These are phyloP conservation scores for Sugiyamaella americana DNA, from an alignment of 805 yeast genomes.

Conservation along the genomic window DNA sequence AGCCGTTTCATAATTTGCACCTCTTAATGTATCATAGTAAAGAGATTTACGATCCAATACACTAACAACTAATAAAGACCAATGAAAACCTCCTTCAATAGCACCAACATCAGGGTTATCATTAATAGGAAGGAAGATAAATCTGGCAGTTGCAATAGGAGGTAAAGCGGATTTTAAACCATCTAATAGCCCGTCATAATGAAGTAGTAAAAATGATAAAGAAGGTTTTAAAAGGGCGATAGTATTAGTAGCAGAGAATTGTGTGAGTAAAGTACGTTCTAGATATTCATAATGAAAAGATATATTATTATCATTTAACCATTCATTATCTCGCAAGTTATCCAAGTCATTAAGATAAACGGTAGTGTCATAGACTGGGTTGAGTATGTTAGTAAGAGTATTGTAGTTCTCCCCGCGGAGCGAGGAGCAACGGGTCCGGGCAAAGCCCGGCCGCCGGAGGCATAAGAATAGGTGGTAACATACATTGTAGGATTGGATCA, in stretches of 20 bases:
- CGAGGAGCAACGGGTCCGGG: no score
- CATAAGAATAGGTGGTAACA: neutral
- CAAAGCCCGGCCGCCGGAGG: neutral
- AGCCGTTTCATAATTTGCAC: slow-evolving; percentile 38
- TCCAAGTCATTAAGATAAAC: slow-evolving; percentile 53
- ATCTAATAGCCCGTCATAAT: slow-evolving; percentile 33
- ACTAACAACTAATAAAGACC: slow-evolving; percentile 59
- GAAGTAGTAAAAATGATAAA: slow-evolving; percentile 54
- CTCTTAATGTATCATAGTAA: slow-evolving; percentile 55
- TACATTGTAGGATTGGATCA: slow-evolving; percentile 3
- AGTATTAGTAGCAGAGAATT: slow-evolving; percentile 24
- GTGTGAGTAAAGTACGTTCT: slow-evolving; percentile 32
- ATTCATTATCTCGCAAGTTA: slow-evolving; percentile 56
- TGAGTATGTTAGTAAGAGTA: no score
- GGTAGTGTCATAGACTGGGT: slow-evolving; percentile 43
- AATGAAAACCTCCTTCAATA: slow-evolving; percentile 67
- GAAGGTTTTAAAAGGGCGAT: slow-evolving; percentile 52
- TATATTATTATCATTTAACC: slow-evolving; percentile 70
- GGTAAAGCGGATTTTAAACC: slow-evolving; percentile 44
- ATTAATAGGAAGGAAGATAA: slow-evolving; percentile 63
- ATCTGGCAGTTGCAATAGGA: slow-evolving; percentile 37
- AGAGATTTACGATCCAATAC: slow-evolving; percentile 43
- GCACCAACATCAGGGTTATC: slow-evolving; percentile 50
- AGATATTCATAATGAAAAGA: slow-evolving; percentile 55
- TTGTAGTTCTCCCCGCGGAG: neutral